Conservation (phyloP, 805 yeast genomes). For the Wickerhamomyces tratensis region DNA sequence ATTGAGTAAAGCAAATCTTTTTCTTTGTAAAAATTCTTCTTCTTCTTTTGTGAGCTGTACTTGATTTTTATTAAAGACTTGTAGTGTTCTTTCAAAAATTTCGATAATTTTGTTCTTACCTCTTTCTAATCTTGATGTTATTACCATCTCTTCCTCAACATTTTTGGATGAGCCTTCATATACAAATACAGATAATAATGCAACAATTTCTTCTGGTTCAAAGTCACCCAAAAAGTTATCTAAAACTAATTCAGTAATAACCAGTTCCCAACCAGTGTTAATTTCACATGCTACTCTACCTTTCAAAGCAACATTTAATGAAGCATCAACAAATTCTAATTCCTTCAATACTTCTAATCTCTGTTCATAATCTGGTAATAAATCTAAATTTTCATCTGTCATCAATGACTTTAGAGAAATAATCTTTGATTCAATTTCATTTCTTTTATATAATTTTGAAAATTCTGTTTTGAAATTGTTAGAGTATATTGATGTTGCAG, state of each 20-base stretch:
- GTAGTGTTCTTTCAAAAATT: constrained; percentile 54
- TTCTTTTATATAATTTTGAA: constrained; percentile 34
- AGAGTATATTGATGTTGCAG: constrained; percentile 23
- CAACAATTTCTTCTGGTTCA: constrained; percentile 96
- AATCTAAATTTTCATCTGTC: constrained; percentile 81
- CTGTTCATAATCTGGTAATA: constrained; percentile 90
- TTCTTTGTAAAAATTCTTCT: constrained; percentile 69
- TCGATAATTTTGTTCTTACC: constrained; percentile 61
- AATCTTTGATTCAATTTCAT: constrained; percentile 39
- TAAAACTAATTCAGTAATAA: constrained; percentile 78
- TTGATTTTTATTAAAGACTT: constrained; percentile 55
- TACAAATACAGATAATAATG: constrained; percentile 82
- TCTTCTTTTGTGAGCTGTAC: constrained; percentile 78
- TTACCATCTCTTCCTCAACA: constrained; percentile 48
- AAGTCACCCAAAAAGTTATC: constrained; percentile 90
- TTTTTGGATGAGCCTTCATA: constrained; percentile 64
- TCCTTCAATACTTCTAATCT: constrained; percentile 68
- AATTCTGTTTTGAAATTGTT: constrained; percentile 36
- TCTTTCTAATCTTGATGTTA: constrained; percentile 71
- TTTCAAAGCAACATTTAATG: constrained; percentile 70
- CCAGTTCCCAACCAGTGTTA: constrained; percentile 85
- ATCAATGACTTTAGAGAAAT: constrained; percentile 47
- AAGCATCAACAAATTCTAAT: constrained; percentile 72
- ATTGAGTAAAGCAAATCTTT: constrained; percentile 83
- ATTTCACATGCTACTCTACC: constrained; percentile 93